Percentiles rank a stretch among this genome's conserved stretches.
phyloP scores from a whole-genome alignment of 2,329 filamentous ascomycete genomes.

The Sarocladiaceae sp. region DNA sequence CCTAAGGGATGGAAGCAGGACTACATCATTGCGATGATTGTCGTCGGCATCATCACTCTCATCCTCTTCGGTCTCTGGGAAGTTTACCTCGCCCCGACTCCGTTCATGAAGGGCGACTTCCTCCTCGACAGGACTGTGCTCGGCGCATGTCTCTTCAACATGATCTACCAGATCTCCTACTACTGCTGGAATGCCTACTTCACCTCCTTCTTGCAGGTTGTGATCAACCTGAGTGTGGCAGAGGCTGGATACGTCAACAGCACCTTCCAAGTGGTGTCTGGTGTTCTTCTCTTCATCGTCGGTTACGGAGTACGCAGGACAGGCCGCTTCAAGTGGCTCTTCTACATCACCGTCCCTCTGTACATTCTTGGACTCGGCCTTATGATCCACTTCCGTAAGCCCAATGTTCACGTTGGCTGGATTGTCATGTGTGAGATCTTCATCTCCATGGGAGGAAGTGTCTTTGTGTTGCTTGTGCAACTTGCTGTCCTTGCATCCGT shows the following conservation, averaged over 20 bases:
- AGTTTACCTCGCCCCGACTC: constrained; percentile 49
- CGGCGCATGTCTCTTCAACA: constrained; percentile 41
- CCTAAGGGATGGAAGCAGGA: constrained; percentile 46
- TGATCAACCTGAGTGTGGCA: constrained; percentile 37
- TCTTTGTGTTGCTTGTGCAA: constrained; percentile 51
- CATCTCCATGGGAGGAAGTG: constrained; percentile 47
- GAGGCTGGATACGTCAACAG: constrained; percentile 43
- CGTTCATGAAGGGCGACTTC: constrained; percentile 51
- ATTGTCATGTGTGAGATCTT: constrained; percentile 51
- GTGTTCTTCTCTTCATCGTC: constrained; percentile 43
- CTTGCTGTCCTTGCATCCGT: constrained; percentile 55
- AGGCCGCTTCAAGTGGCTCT: constrained; percentile 45
- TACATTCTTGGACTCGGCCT: constrained; percentile 48
- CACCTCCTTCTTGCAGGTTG: constrained; percentile 51
- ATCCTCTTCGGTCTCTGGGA: constrained; percentile 54
- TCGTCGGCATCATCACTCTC: constrained; percentile 56
- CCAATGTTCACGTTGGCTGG: constrained; percentile 38
- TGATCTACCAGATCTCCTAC: constrained; percentile 43
- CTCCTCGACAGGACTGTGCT: constrained; percentile 48
- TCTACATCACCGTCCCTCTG: constrained; percentile 40
- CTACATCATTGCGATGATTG: constrained; percentile 56
- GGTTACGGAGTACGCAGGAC: constrained; percentile 42
- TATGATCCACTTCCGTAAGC: constrained; percentile 30
- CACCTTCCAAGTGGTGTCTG: constrained; percentile 47
- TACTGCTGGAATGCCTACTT: constrained; percentile 52